A percentile compares a stretch with the other conserved stretches of the same genome.
Conservation (phyloP, 345 rosid species). For the Eucalyptus albens region DNA sequence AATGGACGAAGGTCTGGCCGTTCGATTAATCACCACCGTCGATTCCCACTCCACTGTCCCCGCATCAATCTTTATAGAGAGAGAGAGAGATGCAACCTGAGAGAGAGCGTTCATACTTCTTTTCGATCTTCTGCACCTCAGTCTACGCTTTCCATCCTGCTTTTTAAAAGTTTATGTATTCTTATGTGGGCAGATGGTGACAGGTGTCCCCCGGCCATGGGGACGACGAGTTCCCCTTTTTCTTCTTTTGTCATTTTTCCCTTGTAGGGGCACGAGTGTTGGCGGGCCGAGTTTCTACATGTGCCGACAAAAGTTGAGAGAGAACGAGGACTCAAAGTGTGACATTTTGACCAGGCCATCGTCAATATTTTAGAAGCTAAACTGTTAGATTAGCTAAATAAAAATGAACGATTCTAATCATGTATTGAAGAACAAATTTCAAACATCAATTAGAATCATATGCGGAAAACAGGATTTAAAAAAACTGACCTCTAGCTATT, state of each 20-base stretch:
- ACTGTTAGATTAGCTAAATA: rapidly evolving
- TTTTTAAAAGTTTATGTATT: neutral
- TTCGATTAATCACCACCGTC: too few species aligned
- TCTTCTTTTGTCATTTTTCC: neutral
- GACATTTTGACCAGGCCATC: rapidly evolving
- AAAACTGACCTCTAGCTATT: too few species aligned
- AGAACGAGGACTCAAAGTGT: rapidly evolving
- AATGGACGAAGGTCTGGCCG: too few species aligned
- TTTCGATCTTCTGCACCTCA: neutral
- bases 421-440: too few species aligned
- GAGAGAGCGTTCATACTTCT: neutral
- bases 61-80: neutral
- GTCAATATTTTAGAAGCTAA: rapidly evolving
- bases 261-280: too few species aligned
- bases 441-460: too few species aligned
- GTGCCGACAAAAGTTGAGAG: too few species aligned
- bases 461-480: too few species aligned
- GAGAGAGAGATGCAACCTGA: too few species aligned
- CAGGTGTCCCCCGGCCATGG: neutral
- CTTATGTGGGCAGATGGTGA: neutral
- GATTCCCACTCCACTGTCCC: neutral
- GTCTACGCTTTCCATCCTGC: too few species aligned
- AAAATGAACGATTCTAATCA: too few species aligned
- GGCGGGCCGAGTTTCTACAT: rapidly evolving
- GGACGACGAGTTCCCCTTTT: neutral